phyloP scores from a whole-genome alignment of 2,329 filamentous ascomycete species.

The Pseudocercospora fuligena region DNA sequence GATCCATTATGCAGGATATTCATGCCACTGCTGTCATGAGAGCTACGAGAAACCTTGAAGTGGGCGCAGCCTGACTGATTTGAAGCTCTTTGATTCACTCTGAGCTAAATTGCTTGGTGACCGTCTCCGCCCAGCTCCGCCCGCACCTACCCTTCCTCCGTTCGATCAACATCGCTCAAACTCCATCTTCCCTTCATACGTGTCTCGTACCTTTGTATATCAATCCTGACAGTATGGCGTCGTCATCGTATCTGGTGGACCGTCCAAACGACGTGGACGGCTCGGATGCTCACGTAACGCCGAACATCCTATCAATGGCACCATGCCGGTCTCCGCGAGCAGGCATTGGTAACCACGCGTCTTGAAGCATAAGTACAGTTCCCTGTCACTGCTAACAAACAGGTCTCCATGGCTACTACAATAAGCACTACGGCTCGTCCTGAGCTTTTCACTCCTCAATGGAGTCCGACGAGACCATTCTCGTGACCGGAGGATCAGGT shows the following conservation, averaged over 20 bases:
- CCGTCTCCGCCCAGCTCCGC: no score
- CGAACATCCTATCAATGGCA: background rate
- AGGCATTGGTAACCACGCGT: background rate
- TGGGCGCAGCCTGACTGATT: no score
- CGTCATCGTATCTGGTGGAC: background rate
- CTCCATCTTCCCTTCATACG: no score
- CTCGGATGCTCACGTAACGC: background rate
- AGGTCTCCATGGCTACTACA: background rate
- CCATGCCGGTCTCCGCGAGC: background rate
- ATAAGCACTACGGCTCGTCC: background rate
- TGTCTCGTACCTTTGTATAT: background rate
- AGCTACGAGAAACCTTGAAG: background rate
- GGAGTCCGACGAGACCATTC: slow-evolving; percentile 35
- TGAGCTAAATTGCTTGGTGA: no score
- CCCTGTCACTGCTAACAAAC: background rate
- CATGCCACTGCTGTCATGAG: no score
- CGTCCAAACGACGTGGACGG: background rate
- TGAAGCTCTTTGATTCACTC: no score
- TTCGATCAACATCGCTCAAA: no score
- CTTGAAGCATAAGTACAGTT: background rate
- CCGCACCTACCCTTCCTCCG: no score
- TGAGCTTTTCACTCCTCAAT: background rate
- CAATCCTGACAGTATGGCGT: background rate
- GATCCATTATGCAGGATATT: no score
- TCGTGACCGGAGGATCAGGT: slow-evolving; percentile 58